Evolutionary conservation across 768 basidiomycete species (phyloP).

Genomic region (Podaxis sp.): DNA sequence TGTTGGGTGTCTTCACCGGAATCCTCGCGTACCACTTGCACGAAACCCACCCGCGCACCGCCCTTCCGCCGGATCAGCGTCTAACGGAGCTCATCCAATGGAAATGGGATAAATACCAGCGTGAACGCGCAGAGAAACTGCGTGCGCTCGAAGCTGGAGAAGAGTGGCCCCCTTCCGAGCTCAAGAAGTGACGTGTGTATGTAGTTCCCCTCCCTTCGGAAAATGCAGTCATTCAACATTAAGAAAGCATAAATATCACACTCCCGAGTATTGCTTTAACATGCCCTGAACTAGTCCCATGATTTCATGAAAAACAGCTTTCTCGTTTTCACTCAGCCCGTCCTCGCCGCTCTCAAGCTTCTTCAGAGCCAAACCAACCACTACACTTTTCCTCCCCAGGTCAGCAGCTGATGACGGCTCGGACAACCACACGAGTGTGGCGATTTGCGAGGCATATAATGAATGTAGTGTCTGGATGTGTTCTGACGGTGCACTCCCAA

Average conservation of each 20-base stretch:
- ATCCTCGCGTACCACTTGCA: conserved; percentile 75
- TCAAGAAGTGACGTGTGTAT: conserved; percentile 1
- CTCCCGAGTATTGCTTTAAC: conserved; percentile 20
- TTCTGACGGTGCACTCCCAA: conserved; percentile 72
- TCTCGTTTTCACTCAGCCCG: conserved; percentile 37
- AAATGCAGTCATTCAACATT: neutral
- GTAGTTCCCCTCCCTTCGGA: neutral
- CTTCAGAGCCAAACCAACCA: conserved; percentile 73
- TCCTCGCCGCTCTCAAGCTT: conserved; percentile 29
- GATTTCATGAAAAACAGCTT: conserved; percentile 43
- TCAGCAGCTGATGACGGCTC: conserved; percentile 39
- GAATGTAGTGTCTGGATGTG: conserved; percentile 71
- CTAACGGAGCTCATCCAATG: conserved; percentile 56
- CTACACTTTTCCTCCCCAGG: conserved; percentile 51
- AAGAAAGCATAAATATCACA: neutral
- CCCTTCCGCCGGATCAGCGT: conserved; percentile 52
- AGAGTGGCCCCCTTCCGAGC: neutral
- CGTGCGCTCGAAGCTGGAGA: conserved; percentile 47
- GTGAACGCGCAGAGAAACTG: conserved; percentile 24
- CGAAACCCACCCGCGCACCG: conserved; percentile 77
- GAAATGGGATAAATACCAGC: conserved; percentile 59
- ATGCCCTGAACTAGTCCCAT: conserved; percentile 45
- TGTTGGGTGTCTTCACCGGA: conserved; percentile 78
- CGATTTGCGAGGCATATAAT: conserved; percentile 83
- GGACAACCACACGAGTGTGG: conserved; percentile 76